These are phyloP conservation scores for Penicillium sp. DNA, from an alignment of 2,329 filamentous ascomycete genomes.

Conservation along the genomic window DNA sequence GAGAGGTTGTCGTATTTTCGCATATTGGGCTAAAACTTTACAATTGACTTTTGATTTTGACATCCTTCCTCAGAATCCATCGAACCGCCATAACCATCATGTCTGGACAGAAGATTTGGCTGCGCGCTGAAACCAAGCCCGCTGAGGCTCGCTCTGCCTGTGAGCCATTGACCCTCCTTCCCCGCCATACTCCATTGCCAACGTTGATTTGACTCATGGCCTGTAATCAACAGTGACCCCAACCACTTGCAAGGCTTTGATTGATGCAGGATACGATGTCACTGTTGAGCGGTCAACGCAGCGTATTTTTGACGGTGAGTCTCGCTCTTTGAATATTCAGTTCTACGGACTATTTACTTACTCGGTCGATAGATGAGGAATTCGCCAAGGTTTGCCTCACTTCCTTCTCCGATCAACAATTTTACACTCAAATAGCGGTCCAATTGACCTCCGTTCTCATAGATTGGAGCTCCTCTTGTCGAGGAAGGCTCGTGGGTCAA, in stretches of 20 bases:
- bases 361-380: slow-evolving; percentile 26
- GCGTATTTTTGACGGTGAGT: slow-evolving; percentile 52
- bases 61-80: slow-evolving; percentile 6
- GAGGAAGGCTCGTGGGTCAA: slow-evolving; percentile 59
- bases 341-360: slow-evolving; percentile 8
- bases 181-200: slow-evolving; percentile 4
- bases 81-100: slow-evolving; percentile 14
- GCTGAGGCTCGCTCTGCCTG: slow-evolving; percentile 51
- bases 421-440: background rate
- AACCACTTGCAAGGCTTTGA: slow-evolving; percentile 54
- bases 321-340: background rate
- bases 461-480: slow-evolving; percentile 60
- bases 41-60: background rate
- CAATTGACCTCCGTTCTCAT: slow-evolving; percentile 47
- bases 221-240: slow-evolving; percentile 37
- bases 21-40: slow-evolving; percentile 5
- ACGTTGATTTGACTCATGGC: slow-evolving; percentile 9
- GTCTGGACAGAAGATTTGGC: slow-evolving; percentile 44
- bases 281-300: slow-evolving; percentile 62
- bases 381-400: slow-evolving; percentile 27
- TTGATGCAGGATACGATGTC: slow-evolving; percentile 64
- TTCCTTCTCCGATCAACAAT: background rate
- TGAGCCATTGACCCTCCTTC: slow-evolving; percentile 17
- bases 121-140: slow-evolving; percentile 56
- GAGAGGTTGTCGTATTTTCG: slow-evolving; percentile 7